Evolutionary conservation across 768 basidiomycete genomes (phyloP), one percentile per base, ranked within the genome.

Genomic region (Macrolepiota fuliginosa): DNA sequence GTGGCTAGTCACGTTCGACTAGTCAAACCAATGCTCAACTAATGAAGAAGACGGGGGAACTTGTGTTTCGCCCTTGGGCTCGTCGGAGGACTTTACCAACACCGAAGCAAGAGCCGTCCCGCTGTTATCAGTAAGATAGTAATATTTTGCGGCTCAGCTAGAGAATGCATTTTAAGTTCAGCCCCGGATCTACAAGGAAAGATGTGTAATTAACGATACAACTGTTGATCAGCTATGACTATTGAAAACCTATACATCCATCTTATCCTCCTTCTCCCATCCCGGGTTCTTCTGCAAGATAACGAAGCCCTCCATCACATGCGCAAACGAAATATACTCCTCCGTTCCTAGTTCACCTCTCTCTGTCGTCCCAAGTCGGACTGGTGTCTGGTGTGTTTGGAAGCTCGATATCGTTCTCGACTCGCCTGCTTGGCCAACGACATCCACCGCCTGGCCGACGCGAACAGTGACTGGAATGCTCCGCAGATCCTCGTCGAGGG

Each of bases 321-420:
- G 86, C 45, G 87, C 84, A 73, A 91, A 99, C 2, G 95, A 90
- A 67, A 98, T 92, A 74, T 80, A 98, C 76, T 99, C 96, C 73
- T 98, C 96, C 50, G 97, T 98, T 13, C 94, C 97, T 63, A 98
- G 77, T 78, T 98, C 97, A 5, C 92, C 94, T 47, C 97, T 82
- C 72, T 98, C 97, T 1, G 90, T 94, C 62, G 94, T 96, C 4
- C 92, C 96, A 64, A 99, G 76, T 53, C 97, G 90, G 54, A 99
- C 97, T 1, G 96, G 97, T 49, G 97, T 94, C 70, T 92, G 87
- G 76, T 98, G 95, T 15, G 97, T 99, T 76, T 98, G 96, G 92
- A 99, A 98, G 40, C 94, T 94, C 25, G 93, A 94, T 65, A 97
- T 97, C 54, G 94, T 95, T 63, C 94, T 83, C 63, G 97, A 92